Conservation (phyloP, 2,329 filamentous ascomycete species). For the Cytospora paraplurivora region DNA sequence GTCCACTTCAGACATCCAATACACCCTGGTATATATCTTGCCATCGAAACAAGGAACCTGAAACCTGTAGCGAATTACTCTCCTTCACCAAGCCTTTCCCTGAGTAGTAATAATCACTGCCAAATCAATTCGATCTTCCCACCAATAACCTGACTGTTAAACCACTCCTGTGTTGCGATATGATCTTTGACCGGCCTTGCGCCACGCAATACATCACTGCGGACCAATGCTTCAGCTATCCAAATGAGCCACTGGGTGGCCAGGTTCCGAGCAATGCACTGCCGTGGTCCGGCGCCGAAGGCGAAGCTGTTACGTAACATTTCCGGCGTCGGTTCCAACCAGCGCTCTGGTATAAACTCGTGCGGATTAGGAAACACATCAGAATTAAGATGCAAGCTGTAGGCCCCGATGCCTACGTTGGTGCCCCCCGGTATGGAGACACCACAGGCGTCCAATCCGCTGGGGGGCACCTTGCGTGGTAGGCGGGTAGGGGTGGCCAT, state of each 20-base stretch:
- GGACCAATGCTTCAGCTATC: neutral
- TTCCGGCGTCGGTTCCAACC: neutral
- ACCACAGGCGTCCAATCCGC: neutral
- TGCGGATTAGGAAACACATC: neutral
- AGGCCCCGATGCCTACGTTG: neutral
- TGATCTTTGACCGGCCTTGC: neutral
- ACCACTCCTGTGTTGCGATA: neutral
- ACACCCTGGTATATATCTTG: too few species aligned
- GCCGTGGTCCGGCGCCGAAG: neutral
- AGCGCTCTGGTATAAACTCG: neutral
- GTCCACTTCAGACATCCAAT: too few species aligned
- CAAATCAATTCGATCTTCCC: neutral
- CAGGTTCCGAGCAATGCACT: neutral
- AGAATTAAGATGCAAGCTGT: neutral
- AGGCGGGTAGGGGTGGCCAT: neutral
- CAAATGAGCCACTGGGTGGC: neutral
- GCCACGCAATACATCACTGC: neutral
- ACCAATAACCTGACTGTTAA: neutral
- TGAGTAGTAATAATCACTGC: neutral
- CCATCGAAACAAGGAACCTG: too few species aligned
- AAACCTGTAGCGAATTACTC: too few species aligned
- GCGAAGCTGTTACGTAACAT: neutral
- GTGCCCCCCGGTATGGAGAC: neutral
- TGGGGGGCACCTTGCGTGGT: neutral
- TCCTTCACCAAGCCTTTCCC: too few species aligned